These are phyloP conservation scores for Sphagnum contortum DNA, from an alignment of 225 moss, liverwort and hornwort species.

Conservation along the genomic window DNA sequence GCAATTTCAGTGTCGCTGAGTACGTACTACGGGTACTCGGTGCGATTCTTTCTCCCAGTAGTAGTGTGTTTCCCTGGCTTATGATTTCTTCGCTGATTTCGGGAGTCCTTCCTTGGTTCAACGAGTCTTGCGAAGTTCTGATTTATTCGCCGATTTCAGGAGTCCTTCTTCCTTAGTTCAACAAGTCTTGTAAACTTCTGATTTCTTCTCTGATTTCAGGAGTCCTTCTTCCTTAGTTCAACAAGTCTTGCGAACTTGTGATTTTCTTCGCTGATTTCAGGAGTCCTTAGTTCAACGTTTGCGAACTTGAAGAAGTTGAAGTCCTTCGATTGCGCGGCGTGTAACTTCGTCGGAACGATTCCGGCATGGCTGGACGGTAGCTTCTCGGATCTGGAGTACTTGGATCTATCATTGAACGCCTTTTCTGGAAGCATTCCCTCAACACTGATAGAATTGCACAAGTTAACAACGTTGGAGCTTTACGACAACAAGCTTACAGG, in stretches of 20 bases:
- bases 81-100: neutral
- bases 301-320: constrained; percentile 2
- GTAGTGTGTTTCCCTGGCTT: no score
- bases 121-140: no score
- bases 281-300: constrained; percentile 15
- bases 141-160: neutral
- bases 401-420: constrained; percentile 30
- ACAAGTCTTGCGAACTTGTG: no score
- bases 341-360: constrained; percentile 11
- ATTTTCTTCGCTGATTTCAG: neutral
- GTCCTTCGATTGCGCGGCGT: constrained; percentile 27
- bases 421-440: constrained; percentile 18
- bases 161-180: constrained; percentile 6
- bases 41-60: no score
- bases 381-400: constrained; percentile 17
- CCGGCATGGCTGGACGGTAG: constrained; percentile 27
- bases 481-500: constrained; percentile 36
- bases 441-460: constrained; percentile 17
- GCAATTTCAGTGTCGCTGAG: no score
- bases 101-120: no score
- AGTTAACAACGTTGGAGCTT: constrained; percentile 33
- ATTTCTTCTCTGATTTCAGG: neutral
- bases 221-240: constrained; percentile 5
- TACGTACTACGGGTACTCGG: no score
- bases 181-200: no score